Evolutionary conservation across 2,329 filamentous ascomycete species (phyloP), one percentile per base, ranked within the genome.

Genomic region (Xylaria sp.): DNA sequence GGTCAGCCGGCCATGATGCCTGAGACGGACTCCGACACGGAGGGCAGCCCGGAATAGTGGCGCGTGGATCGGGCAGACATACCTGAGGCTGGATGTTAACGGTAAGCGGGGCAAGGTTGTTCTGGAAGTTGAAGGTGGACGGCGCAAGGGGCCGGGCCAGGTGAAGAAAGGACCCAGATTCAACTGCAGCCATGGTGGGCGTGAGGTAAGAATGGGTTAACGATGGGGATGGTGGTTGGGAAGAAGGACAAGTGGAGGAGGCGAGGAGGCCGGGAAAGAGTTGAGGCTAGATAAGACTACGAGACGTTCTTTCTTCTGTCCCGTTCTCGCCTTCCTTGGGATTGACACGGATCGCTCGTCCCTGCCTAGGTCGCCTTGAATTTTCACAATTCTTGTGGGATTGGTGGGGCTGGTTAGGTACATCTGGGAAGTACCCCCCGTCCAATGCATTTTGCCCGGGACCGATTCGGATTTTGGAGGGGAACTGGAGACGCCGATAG

Each of bases 81-180:
- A 95, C 91, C 84, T 97, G 92, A 72, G 94, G 92, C 77, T 97
- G 94, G 76, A 99, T 90, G 74, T 91, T 89, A 74, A 99, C 92
- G 76, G 88, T 90, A 76, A 99, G 85, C 77, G 94, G 94, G 78
- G 92, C 89, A 75, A 92, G 93, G 70, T 88, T 92, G 72, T 88
- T 87, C 77, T 91, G 89, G 73, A 90, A 86, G 74, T 89, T 90
- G 70, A 92, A 81, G 61, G 85, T 81, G 65, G 88, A 87, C 68
- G 92, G 91, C 75, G 91, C 92, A 72, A 97, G 83, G 71, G 94
- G 94, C 76, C 94, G 87, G 73, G 93, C 88, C 68, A 99, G 88
- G 77, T 99, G 94, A 72, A 97, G 87, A 81, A 96, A 97, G 66
- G 90, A 89, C 76, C 93, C 89, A 71, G 85, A 55, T 13, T 63